Evolutionary conservation across 352 stramenopile species (phyloP).

Genomic region (Pythium chondricola): DNA sequence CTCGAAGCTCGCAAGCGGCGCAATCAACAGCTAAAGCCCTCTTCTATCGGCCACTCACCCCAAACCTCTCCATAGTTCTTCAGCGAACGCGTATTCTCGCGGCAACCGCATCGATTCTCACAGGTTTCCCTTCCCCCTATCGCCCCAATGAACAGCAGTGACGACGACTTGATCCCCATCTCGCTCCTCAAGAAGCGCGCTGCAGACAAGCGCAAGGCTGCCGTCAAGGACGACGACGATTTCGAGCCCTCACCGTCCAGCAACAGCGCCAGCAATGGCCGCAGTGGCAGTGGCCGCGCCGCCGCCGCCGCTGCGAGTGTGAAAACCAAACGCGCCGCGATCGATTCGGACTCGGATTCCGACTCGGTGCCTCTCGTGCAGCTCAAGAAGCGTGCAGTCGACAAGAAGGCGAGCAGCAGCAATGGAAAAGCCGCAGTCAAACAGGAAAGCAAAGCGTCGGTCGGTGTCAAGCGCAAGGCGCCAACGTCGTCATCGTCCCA

Average conservation of each 20-base stretch:
- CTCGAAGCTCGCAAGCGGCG: background rate
- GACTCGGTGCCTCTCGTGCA: constrained; percentile 76
- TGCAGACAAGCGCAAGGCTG: constrained; percentile 22
- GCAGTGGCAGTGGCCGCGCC: constrained; percentile 4
- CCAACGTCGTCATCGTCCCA: constrained; percentile 20
- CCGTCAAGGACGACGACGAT: constrained; percentile 9
- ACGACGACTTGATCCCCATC: constrained; percentile 75
- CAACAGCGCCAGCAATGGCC: background rate
- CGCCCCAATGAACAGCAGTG: constrained; percentile 42
- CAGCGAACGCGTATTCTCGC: too few species aligned
- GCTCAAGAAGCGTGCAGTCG: constrained; percentile 61
- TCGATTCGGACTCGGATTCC: constrained; percentile 62
- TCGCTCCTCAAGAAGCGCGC: constrained; percentile 47
- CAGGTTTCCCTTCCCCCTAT: background rate
- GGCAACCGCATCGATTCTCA: background rate
- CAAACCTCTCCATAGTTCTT: too few species aligned
- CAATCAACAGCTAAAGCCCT: background rate
- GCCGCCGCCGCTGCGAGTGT: background rate
- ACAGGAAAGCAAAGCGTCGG: constrained; percentile 23
- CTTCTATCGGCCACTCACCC: background rate
- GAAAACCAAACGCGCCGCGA: constrained; percentile 28
- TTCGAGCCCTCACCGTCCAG: constrained; percentile 11
- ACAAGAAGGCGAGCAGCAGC: constrained; percentile 10
- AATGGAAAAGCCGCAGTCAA: constrained; percentile 32
- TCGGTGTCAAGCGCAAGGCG: constrained; percentile 40